Percentiles rank a stretch among this genome's conserved stretches.
Evolutionary conservation across 768 basidiomycete genomes (phyloP).

Genomic region (Boletellus ananiceps): DNA sequence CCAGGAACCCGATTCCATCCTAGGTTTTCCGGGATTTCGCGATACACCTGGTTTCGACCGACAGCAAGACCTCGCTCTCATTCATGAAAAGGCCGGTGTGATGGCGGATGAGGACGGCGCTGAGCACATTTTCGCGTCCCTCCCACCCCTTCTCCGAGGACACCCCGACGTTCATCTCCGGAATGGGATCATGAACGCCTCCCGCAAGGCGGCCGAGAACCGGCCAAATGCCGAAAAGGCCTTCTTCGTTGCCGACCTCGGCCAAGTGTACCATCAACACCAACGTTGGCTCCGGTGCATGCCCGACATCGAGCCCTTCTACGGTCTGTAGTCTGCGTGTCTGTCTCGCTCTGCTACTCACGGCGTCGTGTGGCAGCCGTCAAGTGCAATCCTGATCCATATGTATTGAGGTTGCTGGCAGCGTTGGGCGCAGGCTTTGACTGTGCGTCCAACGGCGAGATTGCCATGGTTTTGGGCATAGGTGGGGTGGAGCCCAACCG

Average conservation of each 20-base stretch:
- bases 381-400: slow-evolving; percentile 98
- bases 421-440: slow-evolving; percentile 93
- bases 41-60: slow-evolving; percentile 19
- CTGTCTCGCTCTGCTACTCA: slow-evolving; percentile 24
- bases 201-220: slow-evolving; percentile 45
- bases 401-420: slow-evolving; percentile 85
- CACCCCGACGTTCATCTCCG: slow-evolving; percentile 72
- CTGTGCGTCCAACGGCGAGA: slow-evolving; percentile 94
- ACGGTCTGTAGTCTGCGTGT: slow-evolving; percentile 55
- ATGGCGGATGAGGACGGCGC: slow-evolving; percentile 30
- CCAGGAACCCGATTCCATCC: slow-evolving; percentile 29
- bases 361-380: slow-evolving; percentile 53
- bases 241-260: slow-evolving; percentile 94
- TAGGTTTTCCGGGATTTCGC: slow-evolving; percentile 21
- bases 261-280: slow-evolving; percentile 81
- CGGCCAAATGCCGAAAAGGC: slow-evolving; percentile 83
- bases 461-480: slow-evolving; percentile 68
- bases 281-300: slow-evolving; percentile 74
- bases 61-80: slow-evolving; percentile 7
- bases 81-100: slow-evolving; percentile 49
- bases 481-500: slow-evolving; percentile 72
- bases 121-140: slow-evolving; percentile 50
- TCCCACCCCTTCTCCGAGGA: slow-evolving; percentile 65
- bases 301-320: slow-evolving; percentile 88
- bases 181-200: slow-evolving; percentile 68